These are phyloP conservation scores for Globisporangium splendens DNA, from an alignment of 352 stramenopile genomes.

Conservation along the genomic window DNA sequence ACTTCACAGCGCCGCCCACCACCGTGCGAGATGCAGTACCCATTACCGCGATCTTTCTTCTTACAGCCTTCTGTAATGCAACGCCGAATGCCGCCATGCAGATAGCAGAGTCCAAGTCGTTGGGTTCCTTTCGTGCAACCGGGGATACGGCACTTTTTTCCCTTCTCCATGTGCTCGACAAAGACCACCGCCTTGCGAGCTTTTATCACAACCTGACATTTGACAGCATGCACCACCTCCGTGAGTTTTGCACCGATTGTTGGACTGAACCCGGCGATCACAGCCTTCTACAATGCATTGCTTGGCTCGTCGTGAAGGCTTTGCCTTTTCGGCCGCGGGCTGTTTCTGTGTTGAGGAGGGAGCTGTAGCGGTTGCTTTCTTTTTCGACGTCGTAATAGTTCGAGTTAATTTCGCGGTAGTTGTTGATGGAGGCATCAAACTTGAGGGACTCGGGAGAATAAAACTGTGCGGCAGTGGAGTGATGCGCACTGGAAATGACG, in stretches of 20 bases:
- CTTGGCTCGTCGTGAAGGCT: conserved; percentile 41
- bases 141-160: conserved; percentile 66
- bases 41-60: conserved; percentile 81
- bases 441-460: conserved; percentile 8
- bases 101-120: conserved; percentile 71
- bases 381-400: neutral
- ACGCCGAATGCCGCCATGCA: conserved; percentile 73
- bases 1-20: conserved; percentile 67
- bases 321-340: conserved; percentile 9
- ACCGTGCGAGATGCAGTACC: conserved; percentile 79
- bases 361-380: neutral
- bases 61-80: conserved; percentile 71
- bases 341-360: neutral
- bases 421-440: neutral
- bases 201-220: conserved; percentile 65
- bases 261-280: conserved; percentile 61
- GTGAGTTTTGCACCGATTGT: conserved; percentile 82
- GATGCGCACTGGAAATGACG: conserved; percentile 18
- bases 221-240: conserved; percentile 73
- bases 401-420: conserved; percentile 9
- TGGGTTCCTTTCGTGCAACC: conserved; percentile 79
- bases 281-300: conserved; percentile 65
- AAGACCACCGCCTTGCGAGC: conserved; percentile 69
- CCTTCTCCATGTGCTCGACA: conserved; percentile 58
- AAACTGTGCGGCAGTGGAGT: conserved; percentile 28